phyloP scores from a whole-genome alignment of 148 eudicot species.

The Euryodendron excelsum region DNA sequence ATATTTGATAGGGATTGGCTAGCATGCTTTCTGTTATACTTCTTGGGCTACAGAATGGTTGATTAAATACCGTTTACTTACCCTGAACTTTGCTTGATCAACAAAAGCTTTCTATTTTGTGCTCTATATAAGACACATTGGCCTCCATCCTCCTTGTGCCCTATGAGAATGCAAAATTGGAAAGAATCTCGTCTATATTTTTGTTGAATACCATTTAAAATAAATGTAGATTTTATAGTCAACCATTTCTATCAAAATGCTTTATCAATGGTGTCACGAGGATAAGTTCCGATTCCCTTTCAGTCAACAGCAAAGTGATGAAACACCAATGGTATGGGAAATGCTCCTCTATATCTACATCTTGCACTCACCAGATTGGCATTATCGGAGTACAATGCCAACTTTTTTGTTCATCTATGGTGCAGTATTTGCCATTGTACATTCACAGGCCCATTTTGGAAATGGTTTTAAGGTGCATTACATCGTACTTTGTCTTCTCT shows the following conservation, averaged over 20 bases:
- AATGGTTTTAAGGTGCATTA: constrained; percentile 65
- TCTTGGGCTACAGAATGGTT: too few relatives aligned
- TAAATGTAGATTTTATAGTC: not conserved
- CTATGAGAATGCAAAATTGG: too few relatives aligned
- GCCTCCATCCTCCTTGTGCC: too few relatives aligned
- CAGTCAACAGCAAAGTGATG: constrained; percentile 88
- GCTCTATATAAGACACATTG: too few relatives aligned
- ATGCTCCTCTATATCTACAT: constrained; percentile 86
- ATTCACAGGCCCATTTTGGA: constrained; percentile 52
- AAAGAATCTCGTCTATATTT: not conserved
- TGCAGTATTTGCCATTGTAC: constrained; percentile 67
- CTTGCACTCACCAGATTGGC: constrained; percentile 92
- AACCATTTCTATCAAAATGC: not conserved
- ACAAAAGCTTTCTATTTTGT: too few relatives aligned
- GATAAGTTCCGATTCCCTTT: constrained; percentile 16
- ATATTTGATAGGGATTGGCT: not conserved
- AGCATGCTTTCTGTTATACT: too few relatives aligned
- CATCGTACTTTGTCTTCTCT: constrained; percentile 68
- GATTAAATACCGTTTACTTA: too few relatives aligned
- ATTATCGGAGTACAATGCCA: constrained; percentile 85
- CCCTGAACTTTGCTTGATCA: too few relatives aligned
- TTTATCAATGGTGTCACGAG: not conserved
- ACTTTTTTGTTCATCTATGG: constrained; percentile 76
- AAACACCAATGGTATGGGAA: constrained; percentile 96
- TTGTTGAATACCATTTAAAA: not conserved